Evolutionary conservation across 441 rosid species (phyloP).

Genomic region (Jatropha multifida): DNA sequence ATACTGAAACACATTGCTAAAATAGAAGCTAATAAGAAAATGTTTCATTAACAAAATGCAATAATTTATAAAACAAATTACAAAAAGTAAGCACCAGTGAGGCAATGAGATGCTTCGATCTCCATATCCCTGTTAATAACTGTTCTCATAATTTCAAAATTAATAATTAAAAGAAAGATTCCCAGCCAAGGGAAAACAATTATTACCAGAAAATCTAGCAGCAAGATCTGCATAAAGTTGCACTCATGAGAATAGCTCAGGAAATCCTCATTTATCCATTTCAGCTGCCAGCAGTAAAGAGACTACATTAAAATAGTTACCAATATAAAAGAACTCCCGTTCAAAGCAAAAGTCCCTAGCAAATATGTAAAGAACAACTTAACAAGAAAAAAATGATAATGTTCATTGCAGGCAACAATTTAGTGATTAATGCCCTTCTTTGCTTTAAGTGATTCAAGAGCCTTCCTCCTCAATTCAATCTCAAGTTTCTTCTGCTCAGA

Average conservation of each 20-base stretch:
- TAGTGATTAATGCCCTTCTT: conserved; percentile 76
- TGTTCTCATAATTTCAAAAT: not conserved
- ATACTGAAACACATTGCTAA: conserved; percentile 9
- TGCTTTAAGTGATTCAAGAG: conserved; percentile 91
- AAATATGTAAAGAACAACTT: conserved; percentile 32
- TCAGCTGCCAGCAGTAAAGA: conserved; percentile 88
- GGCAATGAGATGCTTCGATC: conserved; percentile 19
- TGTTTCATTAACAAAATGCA: conserved; percentile 5
- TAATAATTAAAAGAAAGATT: conserved; percentile 25
- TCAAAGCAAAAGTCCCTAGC: conserved; percentile 34
- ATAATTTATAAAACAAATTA: conserved; percentile 6
- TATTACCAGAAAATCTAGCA: conserved; percentile 79
- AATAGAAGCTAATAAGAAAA: conserved; percentile 11
- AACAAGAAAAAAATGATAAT: conserved; percentile 29
- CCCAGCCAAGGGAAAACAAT: conserved; percentile 44
- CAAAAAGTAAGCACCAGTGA: conserved; percentile 4
- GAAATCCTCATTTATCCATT: conserved; percentile 80
- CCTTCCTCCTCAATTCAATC: conserved; percentile 91
- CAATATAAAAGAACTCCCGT: conserved; percentile 31
- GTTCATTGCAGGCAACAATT: conserved; percentile 30
- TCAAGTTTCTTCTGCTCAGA: conserved; percentile 83
- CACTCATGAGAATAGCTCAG: conserved; percentile 81
- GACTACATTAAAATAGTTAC: conserved; percentile 56
- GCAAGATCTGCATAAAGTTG: conserved; percentile 72
- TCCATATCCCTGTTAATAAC: conserved; percentile 21